phyloP scores from a whole-genome alignment of 176 grass and related monocot species.

The Aechmea fasciata region DNA sequence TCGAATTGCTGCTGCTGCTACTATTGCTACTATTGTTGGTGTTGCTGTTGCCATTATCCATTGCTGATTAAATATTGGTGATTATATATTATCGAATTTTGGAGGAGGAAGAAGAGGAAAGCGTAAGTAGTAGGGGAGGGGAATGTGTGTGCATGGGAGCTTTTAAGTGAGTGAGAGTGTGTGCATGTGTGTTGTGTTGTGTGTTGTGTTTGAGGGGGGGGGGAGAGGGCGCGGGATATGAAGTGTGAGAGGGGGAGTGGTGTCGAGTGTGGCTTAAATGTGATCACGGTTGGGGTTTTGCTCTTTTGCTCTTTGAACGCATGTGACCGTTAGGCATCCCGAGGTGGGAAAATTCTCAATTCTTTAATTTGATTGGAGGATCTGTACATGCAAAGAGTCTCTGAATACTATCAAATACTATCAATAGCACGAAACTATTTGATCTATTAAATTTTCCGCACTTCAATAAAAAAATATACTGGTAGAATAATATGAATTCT shows the following conservation, averaged over 20 bases:
- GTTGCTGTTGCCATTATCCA: background rate
- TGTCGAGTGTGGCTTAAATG: constrained; percentile 44
- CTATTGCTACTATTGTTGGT: background rate
- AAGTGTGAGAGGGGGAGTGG: constrained; percentile 9
- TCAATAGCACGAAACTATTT: too few relatives aligned
- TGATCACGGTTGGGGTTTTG: constrained; percentile 49
- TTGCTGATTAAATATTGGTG: too few relatives aligned
- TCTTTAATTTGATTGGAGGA: too few relatives aligned
- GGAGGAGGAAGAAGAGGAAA: background rate
- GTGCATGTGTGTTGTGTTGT: background rate
- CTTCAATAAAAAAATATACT: too few relatives aligned
- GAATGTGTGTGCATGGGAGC: background rate
- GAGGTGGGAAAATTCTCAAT: constrained; percentile 8
- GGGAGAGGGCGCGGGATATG: constrained; percentile 28
- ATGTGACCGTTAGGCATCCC: constrained; percentile 60
- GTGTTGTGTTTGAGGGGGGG: background rate
- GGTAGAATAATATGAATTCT: too few relatives aligned
- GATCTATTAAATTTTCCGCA: too few relatives aligned
- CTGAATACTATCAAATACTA: too few relatives aligned
- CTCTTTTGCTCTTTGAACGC: constrained; percentile 16
- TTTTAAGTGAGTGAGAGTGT: constrained; percentile 15
- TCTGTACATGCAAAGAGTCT: too few relatives aligned
- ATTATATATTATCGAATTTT: too few relatives aligned
- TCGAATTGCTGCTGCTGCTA: background rate
- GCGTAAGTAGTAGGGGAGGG: background rate